phyloP scores from a whole-genome alignment of 1,284 basidiomycete genomes.

The Pulchroboletus neoregius region DNA sequence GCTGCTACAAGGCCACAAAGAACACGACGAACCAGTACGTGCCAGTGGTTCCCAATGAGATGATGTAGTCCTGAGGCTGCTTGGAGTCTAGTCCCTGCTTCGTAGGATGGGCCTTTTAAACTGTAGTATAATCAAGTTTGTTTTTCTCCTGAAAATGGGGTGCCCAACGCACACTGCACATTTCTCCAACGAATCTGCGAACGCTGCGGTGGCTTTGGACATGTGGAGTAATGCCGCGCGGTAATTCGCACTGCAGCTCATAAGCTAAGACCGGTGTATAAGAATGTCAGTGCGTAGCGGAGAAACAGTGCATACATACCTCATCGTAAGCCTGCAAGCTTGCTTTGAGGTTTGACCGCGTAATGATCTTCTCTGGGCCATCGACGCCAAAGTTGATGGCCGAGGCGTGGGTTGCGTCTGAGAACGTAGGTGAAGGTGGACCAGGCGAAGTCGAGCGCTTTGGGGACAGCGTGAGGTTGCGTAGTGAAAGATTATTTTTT shows the following conservation, averaged over 20 bases:
- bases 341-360: constrained; percentile 71
- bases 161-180: constrained; percentile 65
- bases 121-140: constrained; percentile 36
- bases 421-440: constrained; percentile 77
- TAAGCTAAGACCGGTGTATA: constrained; percentile 48
- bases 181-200: constrained; percentile 82
- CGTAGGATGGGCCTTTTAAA: constrained; percentile 76
- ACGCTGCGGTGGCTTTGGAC: constrained; percentile 80
- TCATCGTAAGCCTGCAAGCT: constrained; percentile 79
- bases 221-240: constrained; percentile 80
- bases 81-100: constrained; percentile 72
- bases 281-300: constrained; percentile 10
- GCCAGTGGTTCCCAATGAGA: constrained; percentile 90
- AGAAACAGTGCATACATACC: constrained; percentile 40
- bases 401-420: constrained; percentile 75
- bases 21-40: constrained; percentile 64
- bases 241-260: constrained; percentile 78
- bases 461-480: constrained; percentile 48
- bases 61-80: constrained; percentile 89
- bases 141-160: not conserved
- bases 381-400: constrained; percentile 66
- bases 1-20: constrained; percentile 1
- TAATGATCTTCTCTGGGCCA: constrained; percentile 79
- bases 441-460: constrained; percentile 50
- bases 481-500: constrained; percentile 53